Evolutionary conservation across 2,329 filamentous ascomycete genomes (phyloP).

Genomic region (Trichophyton simii): DNA sequence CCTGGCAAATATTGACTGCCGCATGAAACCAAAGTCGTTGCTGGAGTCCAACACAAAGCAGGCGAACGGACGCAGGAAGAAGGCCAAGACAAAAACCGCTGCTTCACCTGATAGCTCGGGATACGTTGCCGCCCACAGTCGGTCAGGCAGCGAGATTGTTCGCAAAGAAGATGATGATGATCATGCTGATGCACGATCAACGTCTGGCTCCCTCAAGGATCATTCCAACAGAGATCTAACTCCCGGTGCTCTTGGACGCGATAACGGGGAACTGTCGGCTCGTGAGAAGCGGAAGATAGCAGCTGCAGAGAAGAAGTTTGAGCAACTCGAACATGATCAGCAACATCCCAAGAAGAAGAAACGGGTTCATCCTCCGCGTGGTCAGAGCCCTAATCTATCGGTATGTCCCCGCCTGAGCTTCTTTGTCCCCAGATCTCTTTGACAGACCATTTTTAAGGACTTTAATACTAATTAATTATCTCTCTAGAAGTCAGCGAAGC

Average conservation of each 20-base stretch:
- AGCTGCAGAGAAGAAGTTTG: constrained; percentile 50
- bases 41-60: constrained; percentile 29
- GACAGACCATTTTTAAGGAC: no score
- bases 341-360: constrained; percentile 44
- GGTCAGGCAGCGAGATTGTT: constrained; percentile 46
- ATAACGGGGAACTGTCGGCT: constrained; percentile 44
- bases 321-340: constrained; percentile 48
- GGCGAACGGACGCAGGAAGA: constrained; percentile 36
- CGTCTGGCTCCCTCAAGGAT: constrained; percentile 43
- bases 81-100: constrained; percentile 33
- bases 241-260: constrained; percentile 37
- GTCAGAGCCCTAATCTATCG: constrained; percentile 2
- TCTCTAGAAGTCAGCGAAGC: constrained; percentile 6
- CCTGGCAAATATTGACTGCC: constrained; percentile 33
- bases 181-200: constrained; percentile 43
- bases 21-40: constrained; percentile 23
- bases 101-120: constrained; percentile 43
- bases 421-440: background rate
- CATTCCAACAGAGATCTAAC: constrained; percentile 51
- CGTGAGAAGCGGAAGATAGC: constrained; percentile 52
- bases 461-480: background rate
- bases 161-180: constrained; percentile 45
- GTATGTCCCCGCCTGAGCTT: background rate
- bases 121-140: constrained; percentile 43
- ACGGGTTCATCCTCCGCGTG: constrained; percentile 29